Base-by-base conservation (phyloP, 2,329 filamentous ascomycete genomes). In the Lasiodiplodia theobromae region DNA sequence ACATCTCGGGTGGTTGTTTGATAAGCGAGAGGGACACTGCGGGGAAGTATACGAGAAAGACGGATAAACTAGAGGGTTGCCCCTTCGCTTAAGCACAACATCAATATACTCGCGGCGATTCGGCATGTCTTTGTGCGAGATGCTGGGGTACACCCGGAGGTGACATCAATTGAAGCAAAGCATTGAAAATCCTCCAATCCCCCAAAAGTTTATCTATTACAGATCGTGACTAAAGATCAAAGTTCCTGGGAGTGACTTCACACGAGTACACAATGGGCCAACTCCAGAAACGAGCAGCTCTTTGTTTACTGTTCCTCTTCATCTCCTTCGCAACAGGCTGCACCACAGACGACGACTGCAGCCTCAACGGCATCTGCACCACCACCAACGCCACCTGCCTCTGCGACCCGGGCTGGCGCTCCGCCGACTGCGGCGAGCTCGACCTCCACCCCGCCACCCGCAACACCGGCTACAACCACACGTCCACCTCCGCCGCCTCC, bases 391-490 rank as follows among this genome's bases (percentile, higher is more conserved):
- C 2, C 18, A 63, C 37, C 16, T 75, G 73, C 65, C 53, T 66
- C 21, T 74, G 72, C 73, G 84, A 85, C 58, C 71, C 79, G 0
- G 83, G 84, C 12, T 86, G 84, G 83, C 77, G 74, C 18, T 79
- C 76, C 0, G 68, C 72, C 1, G 82, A 84, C 70, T 86, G 84
- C 67, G 79, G 83, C 4, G 74, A 78, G 8, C 77, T 86, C 0
- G 82, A 86, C 66, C 76, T 86, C 2, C 76, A 74, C 1, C 82
- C 83, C 0, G 82, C 80, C 0, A 78, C 75, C 4, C 73, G 78
- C 44, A 73, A 76, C 53, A 79, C 77, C 0, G 84, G 84, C 0
- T 86, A 86, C 71, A 85, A 86, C 69, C 75, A 82, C 67, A 85
- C 83, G 14, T 70, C 69, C 52, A 69, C 63, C 53, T 72, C 67